Conservation (phyloP, 768 basidiomycete genomes). For the Chalciporus piperatus region DNA sequence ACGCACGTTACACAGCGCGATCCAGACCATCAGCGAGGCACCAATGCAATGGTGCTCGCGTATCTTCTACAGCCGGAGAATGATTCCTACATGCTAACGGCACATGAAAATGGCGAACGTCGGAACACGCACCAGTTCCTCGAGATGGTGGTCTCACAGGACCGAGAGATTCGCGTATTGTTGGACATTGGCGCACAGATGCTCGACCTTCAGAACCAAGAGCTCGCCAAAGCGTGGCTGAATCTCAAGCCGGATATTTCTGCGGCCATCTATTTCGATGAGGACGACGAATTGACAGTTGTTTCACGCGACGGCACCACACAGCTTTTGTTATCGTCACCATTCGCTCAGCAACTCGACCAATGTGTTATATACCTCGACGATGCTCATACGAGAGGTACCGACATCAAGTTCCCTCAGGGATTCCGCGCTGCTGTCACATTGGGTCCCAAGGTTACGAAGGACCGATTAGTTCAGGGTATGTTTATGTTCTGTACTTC, state of each 20-base stretch:
- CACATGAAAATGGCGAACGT: neutral
- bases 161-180: constrained; percentile 38
- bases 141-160: constrained; percentile 27
- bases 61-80: constrained; percentile 26
- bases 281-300: constrained; percentile 21
- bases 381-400: neutral
- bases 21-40: constrained; percentile 14
- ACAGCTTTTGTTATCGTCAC: constrained; percentile 39
- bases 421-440: neutral
- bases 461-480: neutral
- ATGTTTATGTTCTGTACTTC: neutral
- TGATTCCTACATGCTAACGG: constrained; percentile 8
- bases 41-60: constrained; percentile 15
- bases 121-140: constrained; percentile 27
- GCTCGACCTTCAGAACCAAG: constrained; percentile 42
- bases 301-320: constrained; percentile 35
- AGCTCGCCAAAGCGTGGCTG: constrained; percentile 42
- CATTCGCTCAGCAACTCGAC: constrained; percentile 8
- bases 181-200: constrained; percentile 55
- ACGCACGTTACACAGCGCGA: constrained; percentile 25
- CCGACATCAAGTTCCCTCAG: neutral
- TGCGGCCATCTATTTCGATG: constrained; percentile 27
- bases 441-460: neutral
- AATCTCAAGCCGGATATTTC: constrained; percentile 2
- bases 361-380: neutral